phyloP scores from a whole-genome alignment of 345 rosid genomes.

The Clausena lansium region DNA sequence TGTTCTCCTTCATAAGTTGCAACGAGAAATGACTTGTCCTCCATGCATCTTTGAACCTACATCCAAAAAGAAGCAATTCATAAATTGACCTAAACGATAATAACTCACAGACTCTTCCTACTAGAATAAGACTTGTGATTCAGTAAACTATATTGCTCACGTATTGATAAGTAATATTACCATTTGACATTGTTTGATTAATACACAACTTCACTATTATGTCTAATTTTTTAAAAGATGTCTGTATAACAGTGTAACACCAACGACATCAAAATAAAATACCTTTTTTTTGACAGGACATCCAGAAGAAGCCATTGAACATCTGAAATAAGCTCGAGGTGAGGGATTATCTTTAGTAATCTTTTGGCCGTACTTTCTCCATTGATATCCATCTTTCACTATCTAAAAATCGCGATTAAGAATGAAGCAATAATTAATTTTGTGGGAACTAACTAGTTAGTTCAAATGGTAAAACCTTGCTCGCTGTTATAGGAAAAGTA shows the following conservation, averaged over 20 bases:
- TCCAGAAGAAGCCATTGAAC: slow-evolving; percentile 44
- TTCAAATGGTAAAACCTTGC: neutral
- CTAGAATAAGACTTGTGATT: too few species aligned
- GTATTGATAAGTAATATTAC: too few species aligned
- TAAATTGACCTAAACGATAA: too few species aligned
- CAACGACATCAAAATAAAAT: neutral
- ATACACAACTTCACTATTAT: too few species aligned
- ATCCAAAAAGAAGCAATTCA: neutral
- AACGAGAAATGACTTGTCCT: slow-evolving; percentile 38
- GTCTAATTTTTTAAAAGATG: too few species aligned
- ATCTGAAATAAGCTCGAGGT: slow-evolving; percentile 64
- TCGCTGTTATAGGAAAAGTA: neutral
- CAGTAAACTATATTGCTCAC: too few species aligned
- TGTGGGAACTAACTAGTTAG: neutral
- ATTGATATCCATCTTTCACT: slow-evolving; percentile 61
- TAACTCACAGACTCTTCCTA: too few species aligned
- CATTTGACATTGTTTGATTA: too few species aligned
- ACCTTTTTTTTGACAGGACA: slow-evolving; percentile 73
- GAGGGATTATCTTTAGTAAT: slow-evolving; percentile 59
- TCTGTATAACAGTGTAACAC: too few species aligned
- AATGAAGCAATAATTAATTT: too few species aligned
- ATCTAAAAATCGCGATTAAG: slow-evolving; percentile 20
- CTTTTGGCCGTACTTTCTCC: slow-evolving; percentile 78
- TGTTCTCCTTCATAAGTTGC: slow-evolving; percentile 67
- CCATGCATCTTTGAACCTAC: slow-evolving; percentile 53